Base-by-base conservation (phyloP, 2,329 filamentous ascomycete species). In the Sporothrix schenckii region DNA sequence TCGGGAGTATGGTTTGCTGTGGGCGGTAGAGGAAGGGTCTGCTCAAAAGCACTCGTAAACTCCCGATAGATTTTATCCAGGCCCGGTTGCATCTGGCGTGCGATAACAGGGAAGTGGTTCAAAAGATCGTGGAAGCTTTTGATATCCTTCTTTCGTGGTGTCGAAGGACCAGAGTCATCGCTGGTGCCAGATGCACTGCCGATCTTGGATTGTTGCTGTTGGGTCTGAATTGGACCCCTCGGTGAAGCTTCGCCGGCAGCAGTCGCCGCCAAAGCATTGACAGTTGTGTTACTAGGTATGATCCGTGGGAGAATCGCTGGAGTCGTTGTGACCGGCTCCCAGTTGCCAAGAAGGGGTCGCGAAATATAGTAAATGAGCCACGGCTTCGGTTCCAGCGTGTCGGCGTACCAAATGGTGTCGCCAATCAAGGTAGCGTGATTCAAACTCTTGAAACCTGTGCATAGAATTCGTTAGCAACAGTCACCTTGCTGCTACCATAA, bases 321-420 rank as follows among this genome's bases (percentile, higher is more conserved):
- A 4, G 86, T 80, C 66, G 94, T 89, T 73, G 88, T 90, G 67
- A 88, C 85, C 66, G 93, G 87, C 76, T 97, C 93, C 84, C 91
- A 94, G 0, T 87, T 86, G 30, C 95, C 95, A 24, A 97, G 87
- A 67, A 99, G 83, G 1, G 95, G 95, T 67, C 88, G 90, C 34
- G 94, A 95, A 73, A 99, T 97, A 80, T 94, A 97, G 85, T 98
- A 98, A 72, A 99, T 86, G 56, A 99, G 88, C 93, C 95, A 99
- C 85, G 94, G 92, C 75, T 93, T 91, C 16, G 92, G 90, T 76
- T 98, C 94, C 76, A 92, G 87, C n/a, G 88, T 89, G 76, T 97
- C 92, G 65, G 93, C 90, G 77, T 96, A 97, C 86, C 93, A 98
- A 52, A 97, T 87, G 50, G 87, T 85, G 80, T 99, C 96, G 77